A percentile compares a stretch with the other conserved stretches of the same genome.
These are phyloP conservation scores for Aspergillus avenaceus DNA, from an alignment of 495 filamentous ascomycete genomes.

Conservation along the genomic window DNA sequence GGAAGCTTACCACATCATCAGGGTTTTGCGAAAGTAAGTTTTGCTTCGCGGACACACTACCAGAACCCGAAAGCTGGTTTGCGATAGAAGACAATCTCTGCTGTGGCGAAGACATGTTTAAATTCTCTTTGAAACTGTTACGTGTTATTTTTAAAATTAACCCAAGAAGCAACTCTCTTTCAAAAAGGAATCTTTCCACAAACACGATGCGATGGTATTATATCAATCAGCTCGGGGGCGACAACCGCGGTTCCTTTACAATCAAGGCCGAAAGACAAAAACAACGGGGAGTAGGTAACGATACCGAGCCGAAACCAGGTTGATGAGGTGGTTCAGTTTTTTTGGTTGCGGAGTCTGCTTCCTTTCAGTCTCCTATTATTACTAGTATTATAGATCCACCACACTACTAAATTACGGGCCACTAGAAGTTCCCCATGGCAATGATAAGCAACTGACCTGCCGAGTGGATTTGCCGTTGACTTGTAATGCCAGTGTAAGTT, in stretches of 20 bases:
- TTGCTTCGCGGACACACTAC: slow-evolving; percentile 27
- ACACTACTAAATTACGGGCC: too few relatives aligned
- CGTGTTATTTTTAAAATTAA: too few relatives aligned
- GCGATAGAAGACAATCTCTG: slow-evolving; percentile 39
- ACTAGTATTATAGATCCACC: too few relatives aligned
- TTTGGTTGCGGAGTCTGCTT: too few relatives aligned
- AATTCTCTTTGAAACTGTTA: not conserved
- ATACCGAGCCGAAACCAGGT: slow-evolving; percentile 1
- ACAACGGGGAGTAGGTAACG: not conserved
- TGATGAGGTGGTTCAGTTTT: too few relatives aligned
- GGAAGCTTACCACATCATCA: slow-evolving; percentile 39
- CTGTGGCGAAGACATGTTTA: slow-evolving; percentile 39
- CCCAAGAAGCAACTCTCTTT: too few relatives aligned
- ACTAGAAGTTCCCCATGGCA: too few relatives aligned
- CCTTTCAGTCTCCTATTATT: too few relatives aligned
- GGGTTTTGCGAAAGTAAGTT: slow-evolving; percentile 36
- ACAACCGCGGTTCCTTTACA: not conserved
- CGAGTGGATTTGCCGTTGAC: slow-evolving; percentile 26
- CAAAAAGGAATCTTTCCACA: too few relatives aligned
- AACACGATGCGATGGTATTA: not conserved
- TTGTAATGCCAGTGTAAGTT: slow-evolving; percentile 22
- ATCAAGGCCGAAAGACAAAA: not conserved
- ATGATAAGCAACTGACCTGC: too few relatives aligned
- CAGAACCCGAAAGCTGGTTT: slow-evolving; percentile 32
- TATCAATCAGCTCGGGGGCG: not conserved